These are phyloP conservation scores for Annulohypoxylon truncatum DNA, from an alignment of 2,329 filamentous ascomycete species.

Conservation along the genomic window DNA sequence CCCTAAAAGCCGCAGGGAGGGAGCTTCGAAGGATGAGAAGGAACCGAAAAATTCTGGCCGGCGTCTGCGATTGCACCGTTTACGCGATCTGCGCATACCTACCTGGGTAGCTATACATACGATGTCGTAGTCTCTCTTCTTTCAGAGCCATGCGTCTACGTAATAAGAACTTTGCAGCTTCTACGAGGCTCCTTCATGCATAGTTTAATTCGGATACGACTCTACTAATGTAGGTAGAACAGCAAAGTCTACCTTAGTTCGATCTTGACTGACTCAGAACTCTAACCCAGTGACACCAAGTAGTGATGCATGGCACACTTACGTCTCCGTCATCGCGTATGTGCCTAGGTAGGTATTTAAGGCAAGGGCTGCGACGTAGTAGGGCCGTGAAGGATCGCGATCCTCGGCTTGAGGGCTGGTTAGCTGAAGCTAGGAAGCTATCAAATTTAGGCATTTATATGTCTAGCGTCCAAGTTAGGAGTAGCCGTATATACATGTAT, in stretches of 20 bases:
- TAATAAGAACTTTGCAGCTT: background rate
- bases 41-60: background rate
- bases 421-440: constrained; percentile 3
- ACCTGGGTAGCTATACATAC: too few species aligned
- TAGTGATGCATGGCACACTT: constrained; percentile 11
- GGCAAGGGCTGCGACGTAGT: constrained; percentile 11
- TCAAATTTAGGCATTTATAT: background rate
- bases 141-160: constrained; percentile 4
- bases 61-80: constrained; percentile 11
- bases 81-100: constrained; percentile 9
- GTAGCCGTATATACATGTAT: background rate
- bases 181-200: constrained; percentile 3
- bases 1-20: constrained; percentile 10
- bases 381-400: constrained; percentile 19
- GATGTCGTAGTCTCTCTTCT: background rate
- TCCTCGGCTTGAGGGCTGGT: constrained; percentile 17
- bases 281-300: background rate
- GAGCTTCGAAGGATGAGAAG: constrained; percentile 9
- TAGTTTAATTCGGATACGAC: constrained; percentile 11
- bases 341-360: constrained; percentile 10
- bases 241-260: constrained; percentile 10
- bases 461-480: background rate
- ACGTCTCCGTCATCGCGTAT: constrained; percentile 5
- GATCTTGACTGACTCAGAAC: constrained; percentile 4
- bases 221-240: background rate